A percentile compares a stretch with the other conserved stretches of the same genome.
These are phyloP conservation scores for Neurospora tetrasperma DNA, from an alignment of 495 filamentous ascomycete species.

Conservation along the genomic window DNA sequence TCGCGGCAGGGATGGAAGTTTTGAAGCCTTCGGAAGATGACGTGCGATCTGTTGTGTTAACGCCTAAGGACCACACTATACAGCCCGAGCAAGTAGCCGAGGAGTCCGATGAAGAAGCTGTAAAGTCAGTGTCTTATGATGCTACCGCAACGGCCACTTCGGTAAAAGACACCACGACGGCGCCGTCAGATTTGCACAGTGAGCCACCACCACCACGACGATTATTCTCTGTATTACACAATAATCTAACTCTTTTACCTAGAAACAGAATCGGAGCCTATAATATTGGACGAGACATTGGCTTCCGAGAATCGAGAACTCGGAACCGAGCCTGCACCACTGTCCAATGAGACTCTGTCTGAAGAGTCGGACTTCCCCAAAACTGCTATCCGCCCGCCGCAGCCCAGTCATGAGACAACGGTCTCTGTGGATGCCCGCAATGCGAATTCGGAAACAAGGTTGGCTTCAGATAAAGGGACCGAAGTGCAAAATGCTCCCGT, in stretches of 20 bases:
- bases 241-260: background rate
- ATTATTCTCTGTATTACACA: background rate
- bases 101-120: background rate
- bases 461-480: slow-evolving; percentile 11
- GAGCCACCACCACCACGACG: slow-evolving; percentile 2
- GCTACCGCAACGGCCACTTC: background rate
- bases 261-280: background rate
- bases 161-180: background rate
- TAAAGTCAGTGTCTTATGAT: background rate
- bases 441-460: slow-evolving; percentile 6
- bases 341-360: slow-evolving; percentile 1
- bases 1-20: background rate
- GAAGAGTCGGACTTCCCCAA: slow-evolving; percentile 16
- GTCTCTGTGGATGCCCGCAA: background rate
- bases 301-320: background rate
- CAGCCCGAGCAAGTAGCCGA: background rate
- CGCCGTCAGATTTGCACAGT: background rate
- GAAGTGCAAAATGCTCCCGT: background rate
- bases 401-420: background rate
- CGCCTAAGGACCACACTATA: background rate
- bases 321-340: slow-evolving; percentile 12
- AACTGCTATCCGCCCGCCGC: slow-evolving; percentile 9
- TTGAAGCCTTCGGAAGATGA: background rate
- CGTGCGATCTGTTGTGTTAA: background rate
- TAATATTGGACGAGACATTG: background rate